Base-by-base conservation (phyloP, 805 yeast genomes). In the Myxozyma vanderwaltii region DNA sequence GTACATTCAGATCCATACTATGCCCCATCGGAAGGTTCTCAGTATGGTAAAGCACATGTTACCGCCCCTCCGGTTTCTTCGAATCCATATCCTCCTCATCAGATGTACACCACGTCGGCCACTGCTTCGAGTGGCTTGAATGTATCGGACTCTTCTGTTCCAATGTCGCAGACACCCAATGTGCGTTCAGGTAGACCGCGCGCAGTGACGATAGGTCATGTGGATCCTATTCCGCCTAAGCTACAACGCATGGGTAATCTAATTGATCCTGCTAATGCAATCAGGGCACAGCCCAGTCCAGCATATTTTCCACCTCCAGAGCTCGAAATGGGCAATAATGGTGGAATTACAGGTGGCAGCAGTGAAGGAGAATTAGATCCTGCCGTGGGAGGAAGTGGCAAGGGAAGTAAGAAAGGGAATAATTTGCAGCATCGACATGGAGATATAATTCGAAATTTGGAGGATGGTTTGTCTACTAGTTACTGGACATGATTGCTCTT, bases 261-360 rank as follows among this genome's bases (percentile, higher is more conserved):
- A 56, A 74, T 76, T 36, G 72, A 75, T 51, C 75, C 77, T 1
- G 68, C 68, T 23, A 71, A 74, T 17, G 68, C 71, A 3, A 74
- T 75, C 24, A 71, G 72, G 13, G 72, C 76, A 31, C 77, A 75
- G 61, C 74, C 75, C 15, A 69, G 73, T 52, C 78, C 78, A 0
- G 76, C 77, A 1, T 75, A 75, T 58, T 66, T 74, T 51, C 78
- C 77, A 3, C 78, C 78, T 6, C 72, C 75, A 3, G 76, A 72
- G 33, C 41, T 64, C 1, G 44, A 53, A 13, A 31, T 29, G 17
- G 43, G 47, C 27, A 43, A 46, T 19, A 40, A 26, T 19, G 44
- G 49, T 29, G 33, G 33, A 10, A 29, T 7, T 29, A 29, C 33
- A 6, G 50, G 45, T 19, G 19, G 46, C 23, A 46, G 41, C 19